Evolutionary conservation across 2,329 filamentous ascomycete genomes (phyloP).

Genomic region (Fusarium continuum): DNA sequence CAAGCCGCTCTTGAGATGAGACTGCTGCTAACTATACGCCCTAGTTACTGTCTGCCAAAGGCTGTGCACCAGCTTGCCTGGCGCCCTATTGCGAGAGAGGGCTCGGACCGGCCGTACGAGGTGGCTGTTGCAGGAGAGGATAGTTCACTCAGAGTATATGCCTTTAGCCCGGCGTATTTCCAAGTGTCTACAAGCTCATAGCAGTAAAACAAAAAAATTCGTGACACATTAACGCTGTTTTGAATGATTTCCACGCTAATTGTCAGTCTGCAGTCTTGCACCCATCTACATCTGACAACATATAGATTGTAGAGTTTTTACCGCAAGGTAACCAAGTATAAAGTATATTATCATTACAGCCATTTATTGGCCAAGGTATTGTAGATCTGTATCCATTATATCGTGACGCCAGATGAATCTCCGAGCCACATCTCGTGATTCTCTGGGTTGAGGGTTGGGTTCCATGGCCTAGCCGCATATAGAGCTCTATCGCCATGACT

Average conservation of each 20-base stretch:
- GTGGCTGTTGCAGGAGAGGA: slow-evolving; percentile 69
- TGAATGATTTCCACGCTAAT: not conserved
- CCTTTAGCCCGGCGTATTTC: slow-evolving; percentile 48
- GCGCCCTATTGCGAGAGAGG: slow-evolving; percentile 60
- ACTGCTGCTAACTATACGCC: slow-evolving; percentile 18
- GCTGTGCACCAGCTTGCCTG: slow-evolving; percentile 74
- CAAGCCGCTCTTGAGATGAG: not conserved
- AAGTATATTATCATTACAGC: slow-evolving; percentile 38
- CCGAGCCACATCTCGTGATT: not conserved
- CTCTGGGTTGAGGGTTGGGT: not conserved
- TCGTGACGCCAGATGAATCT: slow-evolving; percentile 24
- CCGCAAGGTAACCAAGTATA: not conserved
- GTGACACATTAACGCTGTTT: slow-evolving; percentile 1
- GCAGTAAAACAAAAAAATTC: too few relatives aligned
- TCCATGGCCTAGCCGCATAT: not conserved
- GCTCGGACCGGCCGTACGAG: slow-evolving; percentile 47
- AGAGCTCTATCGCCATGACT: not conserved
- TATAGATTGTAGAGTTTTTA: not conserved
- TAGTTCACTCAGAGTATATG: slow-evolving; percentile 67
- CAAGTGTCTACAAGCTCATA: slow-evolving; percentile 26
- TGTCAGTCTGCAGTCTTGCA: not conserved
- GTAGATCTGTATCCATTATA: slow-evolving; percentile 33
- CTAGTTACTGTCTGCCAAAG: slow-evolving; percentile 62
- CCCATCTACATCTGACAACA: not conserved
- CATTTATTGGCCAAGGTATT: slow-evolving; percentile 25